Evolutionary conservation across 345 rosid genomes (phyloP).

Genomic region (Gossypium rotundifolium): DNA sequence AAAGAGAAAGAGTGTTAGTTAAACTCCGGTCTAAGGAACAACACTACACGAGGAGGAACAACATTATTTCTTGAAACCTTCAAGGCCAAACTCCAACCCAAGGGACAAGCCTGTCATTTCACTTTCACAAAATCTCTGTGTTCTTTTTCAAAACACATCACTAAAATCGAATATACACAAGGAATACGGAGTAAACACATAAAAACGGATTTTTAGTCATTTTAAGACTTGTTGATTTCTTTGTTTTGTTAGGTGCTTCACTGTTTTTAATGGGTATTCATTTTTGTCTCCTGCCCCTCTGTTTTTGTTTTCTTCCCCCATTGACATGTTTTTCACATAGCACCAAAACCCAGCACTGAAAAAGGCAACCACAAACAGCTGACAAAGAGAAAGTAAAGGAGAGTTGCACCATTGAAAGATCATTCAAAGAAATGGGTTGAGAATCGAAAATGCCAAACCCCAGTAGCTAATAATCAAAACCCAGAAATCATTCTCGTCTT

Average conservation of each 20-base stretch:
- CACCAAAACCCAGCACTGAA: constrained; percentile 16
- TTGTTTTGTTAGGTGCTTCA: neutral
- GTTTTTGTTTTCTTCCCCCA: neutral
- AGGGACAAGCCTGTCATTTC: constrained; percentile 21
- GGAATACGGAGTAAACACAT: neutral
- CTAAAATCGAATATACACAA: neutral
- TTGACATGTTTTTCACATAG: constrained; percentile 13
- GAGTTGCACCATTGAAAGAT: constrained; percentile 14
- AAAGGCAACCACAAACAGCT: constrained; percentile 23
- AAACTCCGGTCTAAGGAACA: neutral
- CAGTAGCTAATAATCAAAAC: neutral
- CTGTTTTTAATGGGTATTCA: neutral
- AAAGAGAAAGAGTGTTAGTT: too few species aligned
- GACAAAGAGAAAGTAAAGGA: neutral
- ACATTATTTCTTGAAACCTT: constrained; percentile 11
- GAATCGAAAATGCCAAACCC: neutral
- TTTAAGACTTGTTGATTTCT: neutral
- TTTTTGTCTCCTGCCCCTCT: constrained; percentile 6
- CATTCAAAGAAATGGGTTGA: constrained; percentile 35
- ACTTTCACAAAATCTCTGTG: neutral
- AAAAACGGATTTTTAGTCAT: neutral
- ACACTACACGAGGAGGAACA: neutral
- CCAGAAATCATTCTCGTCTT: neutral
- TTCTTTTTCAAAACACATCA: neutral
- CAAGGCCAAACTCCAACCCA: neutral